Evolutionary conservation across 805 yeast genomes (phyloP).

Genomic region (Kodamaea leandrae): DNA sequence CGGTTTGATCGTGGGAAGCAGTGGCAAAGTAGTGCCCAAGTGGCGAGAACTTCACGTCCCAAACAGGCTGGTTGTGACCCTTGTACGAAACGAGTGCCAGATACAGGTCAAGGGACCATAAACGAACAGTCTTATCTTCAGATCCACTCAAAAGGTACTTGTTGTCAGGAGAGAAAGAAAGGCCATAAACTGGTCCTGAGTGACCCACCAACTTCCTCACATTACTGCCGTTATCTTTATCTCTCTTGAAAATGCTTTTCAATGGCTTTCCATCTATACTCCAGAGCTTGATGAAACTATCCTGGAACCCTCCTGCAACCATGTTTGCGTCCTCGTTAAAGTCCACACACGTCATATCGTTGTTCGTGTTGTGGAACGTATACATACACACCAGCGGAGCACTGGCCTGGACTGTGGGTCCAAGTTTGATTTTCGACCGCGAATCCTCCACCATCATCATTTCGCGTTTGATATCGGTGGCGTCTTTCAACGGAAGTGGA

Average conservation of each 20-base stretch:
- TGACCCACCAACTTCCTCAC: slow-evolving; percentile 79
- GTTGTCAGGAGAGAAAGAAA: slow-evolving; percentile 88
- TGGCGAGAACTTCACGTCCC: slow-evolving; percentile 96
- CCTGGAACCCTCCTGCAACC: slow-evolving; percentile 94
- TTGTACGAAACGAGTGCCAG: slow-evolving; percentile 89
- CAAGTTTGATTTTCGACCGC: slow-evolving; percentile 67
- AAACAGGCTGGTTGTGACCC: slow-evolving; percentile 94
- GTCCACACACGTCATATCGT: slow-evolving; percentile 79
- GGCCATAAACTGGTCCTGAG: slow-evolving; percentile 89
- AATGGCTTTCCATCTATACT: slow-evolving; percentile 88
- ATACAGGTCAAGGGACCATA: slow-evolving; percentile 93
- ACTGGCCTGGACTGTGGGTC: slow-evolving; percentile 62
- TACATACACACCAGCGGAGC: slow-evolving; percentile 97
- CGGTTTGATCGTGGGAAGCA: slow-evolving; percentile 96
- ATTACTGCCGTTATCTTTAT: slow-evolving; percentile 46
- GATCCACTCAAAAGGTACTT: slow-evolving; percentile 76
- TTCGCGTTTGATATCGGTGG: slow-evolving; percentile 75
- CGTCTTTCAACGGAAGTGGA: slow-evolving; percentile 84
- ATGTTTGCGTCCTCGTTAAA: slow-evolving; percentile 85
- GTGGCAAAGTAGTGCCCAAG: slow-evolving; percentile 98
- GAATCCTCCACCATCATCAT: slow-evolving; percentile 79
- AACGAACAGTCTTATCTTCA: slow-evolving; percentile 86
- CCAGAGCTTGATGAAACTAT: slow-evolving; percentile 88
- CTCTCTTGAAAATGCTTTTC: slow-evolving; percentile 56
- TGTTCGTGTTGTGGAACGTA: slow-evolving; percentile 93